Evolutionary conservation across 2,329 filamentous ascomycete genomes (phyloP).

Genomic region (Juglanconis juglandina): DNA sequence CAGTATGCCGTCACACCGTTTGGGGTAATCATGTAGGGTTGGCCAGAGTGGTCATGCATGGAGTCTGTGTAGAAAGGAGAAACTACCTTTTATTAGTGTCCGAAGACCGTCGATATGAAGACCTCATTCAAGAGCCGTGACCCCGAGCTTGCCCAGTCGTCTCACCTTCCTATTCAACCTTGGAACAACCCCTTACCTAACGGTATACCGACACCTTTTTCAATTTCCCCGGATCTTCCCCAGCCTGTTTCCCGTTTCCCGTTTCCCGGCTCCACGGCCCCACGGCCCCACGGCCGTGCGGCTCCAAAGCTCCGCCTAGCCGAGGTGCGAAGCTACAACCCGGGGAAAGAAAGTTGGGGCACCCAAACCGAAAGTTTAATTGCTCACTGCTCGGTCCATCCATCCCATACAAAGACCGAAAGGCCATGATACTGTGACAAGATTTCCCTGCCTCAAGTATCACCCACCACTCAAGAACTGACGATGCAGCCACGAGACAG

Average conservation of each 20-base stretch:
- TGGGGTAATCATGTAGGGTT: too few species aligned
- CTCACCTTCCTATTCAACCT: neutral
- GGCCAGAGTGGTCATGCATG: too few species aligned
- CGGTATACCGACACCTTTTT: neutral
- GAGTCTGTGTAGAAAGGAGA: too few species aligned
- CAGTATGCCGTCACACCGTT: too few species aligned
- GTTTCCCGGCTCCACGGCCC: too few species aligned
- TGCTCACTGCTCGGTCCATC: too few species aligned
- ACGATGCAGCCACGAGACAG: neutral
- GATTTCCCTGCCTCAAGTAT: too few species aligned
- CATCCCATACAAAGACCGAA: too few species aligned
- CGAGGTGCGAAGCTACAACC: neutral
- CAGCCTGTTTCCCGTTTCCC: neutral
- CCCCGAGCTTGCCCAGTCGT: neutral
- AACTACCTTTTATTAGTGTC: too few species aligned
- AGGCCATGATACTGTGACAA: too few species aligned
- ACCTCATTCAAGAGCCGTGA: neutral
- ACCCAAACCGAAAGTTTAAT: neutral
- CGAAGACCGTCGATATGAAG: too few species aligned
- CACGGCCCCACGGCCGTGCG: too few species aligned
- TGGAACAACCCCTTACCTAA: neutral
- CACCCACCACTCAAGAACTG: neutral
- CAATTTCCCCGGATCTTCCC: neutral
- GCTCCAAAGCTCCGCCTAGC: neutral
- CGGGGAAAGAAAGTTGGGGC: neutral